A percentile compares a stretch with the other conserved stretches of the same genome.
These are phyloP conservation scores for Parvularia atlantis DNA, from an alignment of 78 protist species.

Conservation along the genomic window DNA sequence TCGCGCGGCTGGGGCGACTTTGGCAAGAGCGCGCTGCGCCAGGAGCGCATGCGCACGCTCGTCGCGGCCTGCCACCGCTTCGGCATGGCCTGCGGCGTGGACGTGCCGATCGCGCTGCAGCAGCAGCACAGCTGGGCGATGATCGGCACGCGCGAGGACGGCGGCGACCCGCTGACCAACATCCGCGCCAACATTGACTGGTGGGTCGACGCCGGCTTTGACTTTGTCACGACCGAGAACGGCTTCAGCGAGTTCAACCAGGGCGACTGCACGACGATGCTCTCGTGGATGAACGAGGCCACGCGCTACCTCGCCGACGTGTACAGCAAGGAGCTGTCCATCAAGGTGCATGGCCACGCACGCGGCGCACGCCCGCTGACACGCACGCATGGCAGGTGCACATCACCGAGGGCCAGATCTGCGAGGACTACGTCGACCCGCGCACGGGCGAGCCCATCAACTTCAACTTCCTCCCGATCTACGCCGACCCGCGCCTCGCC, in stretches of 20 bases:
- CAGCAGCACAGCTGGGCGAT: not conserved
- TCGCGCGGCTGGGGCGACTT: not conserved
- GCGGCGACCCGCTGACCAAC: not conserved
- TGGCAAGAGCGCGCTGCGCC: not conserved
- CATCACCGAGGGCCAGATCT: not conserved
- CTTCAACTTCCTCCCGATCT: conserved; percentile 8
- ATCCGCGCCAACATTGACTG: not conserved
- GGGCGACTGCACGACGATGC: not conserved
- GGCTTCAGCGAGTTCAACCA: conserved; percentile 3
- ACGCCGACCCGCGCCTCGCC: not conserved
- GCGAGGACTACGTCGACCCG: not conserved
- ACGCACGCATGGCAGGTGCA: no score
- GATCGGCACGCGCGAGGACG: not conserved
- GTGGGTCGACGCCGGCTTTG: not conserved
- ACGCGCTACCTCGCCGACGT: not conserved
- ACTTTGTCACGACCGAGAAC: not conserved
- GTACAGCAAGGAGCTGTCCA: not conserved
- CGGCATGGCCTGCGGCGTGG: not conserved
- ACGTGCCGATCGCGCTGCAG: not conserved
- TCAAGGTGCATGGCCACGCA: no score
- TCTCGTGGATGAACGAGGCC: conserved; percentile 1
- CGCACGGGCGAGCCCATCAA: not conserved
- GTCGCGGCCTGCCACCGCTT: not conserved
- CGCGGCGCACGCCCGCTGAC: no score
- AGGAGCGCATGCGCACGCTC: not conserved